These are phyloP conservation scores for Lasiosphaeria hispida DNA, from an alignment of 495 filamentous ascomycete species.

Conservation along the genomic window DNA sequence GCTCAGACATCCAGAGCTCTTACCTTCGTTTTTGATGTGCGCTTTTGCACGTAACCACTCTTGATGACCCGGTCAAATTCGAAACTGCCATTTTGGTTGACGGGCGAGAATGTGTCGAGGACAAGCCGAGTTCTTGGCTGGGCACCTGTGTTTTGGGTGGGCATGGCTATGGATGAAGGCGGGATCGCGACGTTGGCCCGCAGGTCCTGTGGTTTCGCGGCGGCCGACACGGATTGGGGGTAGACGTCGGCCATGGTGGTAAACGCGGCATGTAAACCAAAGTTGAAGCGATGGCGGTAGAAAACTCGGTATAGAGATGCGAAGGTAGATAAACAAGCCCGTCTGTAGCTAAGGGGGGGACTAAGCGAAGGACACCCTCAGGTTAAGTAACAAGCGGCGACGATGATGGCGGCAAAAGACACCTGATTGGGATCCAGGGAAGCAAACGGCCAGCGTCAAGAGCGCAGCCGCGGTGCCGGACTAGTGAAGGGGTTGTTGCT, in stretches of 20 bases:
- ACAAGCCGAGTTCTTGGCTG: constrained; percentile 22
- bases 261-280: constrained; percentile 11
- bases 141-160: constrained; percentile 16
- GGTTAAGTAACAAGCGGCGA: constrained; percentile 5
- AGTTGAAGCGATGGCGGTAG: constrained; percentile 4
- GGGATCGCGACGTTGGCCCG: constrained; percentile 19
- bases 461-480: constrained; percentile 16
- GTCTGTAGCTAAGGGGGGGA: constrained; percentile 6
- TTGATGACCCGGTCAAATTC: constrained; percentile 92
- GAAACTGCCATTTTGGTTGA: constrained; percentile 94
- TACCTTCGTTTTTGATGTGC: constrained; percentile 93
- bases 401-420: not conserved
- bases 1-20: constrained; percentile 14
- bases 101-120: constrained; percentile 49
- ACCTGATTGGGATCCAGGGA: constrained; percentile 4
- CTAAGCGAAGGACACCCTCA: constrained; percentile 29
- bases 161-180: constrained; percentile 24
- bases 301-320: not conserved
- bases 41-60: constrained; percentile 77
- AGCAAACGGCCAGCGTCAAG: constrained; percentile 17
- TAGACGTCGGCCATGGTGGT: constrained; percentile 31
- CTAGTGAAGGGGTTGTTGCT: not conserved
- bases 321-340: not conserved
- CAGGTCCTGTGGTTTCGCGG: constrained; percentile 17
- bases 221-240: constrained; percentile 23